Evolutionary conservation across 1,139 yeast species (phyloP), one percentile per base, ranked within the genome.

Genomic region (Arxiozyma bovina): DNA sequence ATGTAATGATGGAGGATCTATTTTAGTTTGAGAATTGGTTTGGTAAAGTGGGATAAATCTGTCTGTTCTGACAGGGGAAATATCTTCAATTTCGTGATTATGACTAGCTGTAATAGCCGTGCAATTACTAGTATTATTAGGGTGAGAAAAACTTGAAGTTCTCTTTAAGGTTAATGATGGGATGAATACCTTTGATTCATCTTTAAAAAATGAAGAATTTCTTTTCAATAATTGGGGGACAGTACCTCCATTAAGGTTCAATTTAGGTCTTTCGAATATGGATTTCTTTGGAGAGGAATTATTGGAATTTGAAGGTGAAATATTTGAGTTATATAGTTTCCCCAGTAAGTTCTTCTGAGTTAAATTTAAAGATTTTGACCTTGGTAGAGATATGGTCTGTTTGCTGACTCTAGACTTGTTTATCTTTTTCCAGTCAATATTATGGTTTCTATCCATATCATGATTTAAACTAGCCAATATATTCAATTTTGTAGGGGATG

Each of bases 41-140:
- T 61, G 64, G 48, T 82, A 65, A 30, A 79, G 71, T 3, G 86
- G 85, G 50, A 81, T 79, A 60, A 77, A 79, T 55, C 83, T 68
- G 60, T 79, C 83, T 0, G 75, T 67, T 61, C 25, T 56, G 50
- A 42, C 41, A 12, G 45, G 45, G 5, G 15, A 57, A 50, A 25
- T 52, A 47, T 54, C 54, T 23, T 45, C 51, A 7, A 38, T 45
- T 17, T 53, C 57, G 21, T 42, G 41, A 20, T 43, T 48, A 21
- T 20, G 17, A 17, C 25, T 30, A 8, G 45, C 42, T 11, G 17
- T 22, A 15, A 12, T 41, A 15, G 23, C 34, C 17, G 7, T 11
- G 18, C 27, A 25, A 40, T 49, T 52, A 42, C 44, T 53, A 20
- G 34, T 42, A 25, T 21, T 44, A 6, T 21, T 50, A n/a, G 30